Evolutionary conservation across 2,329 filamentous ascomycete genomes (phyloP), one percentile per base, ranked within the genome.

Genomic region (Pseudogymnoascus sp.): DNA sequence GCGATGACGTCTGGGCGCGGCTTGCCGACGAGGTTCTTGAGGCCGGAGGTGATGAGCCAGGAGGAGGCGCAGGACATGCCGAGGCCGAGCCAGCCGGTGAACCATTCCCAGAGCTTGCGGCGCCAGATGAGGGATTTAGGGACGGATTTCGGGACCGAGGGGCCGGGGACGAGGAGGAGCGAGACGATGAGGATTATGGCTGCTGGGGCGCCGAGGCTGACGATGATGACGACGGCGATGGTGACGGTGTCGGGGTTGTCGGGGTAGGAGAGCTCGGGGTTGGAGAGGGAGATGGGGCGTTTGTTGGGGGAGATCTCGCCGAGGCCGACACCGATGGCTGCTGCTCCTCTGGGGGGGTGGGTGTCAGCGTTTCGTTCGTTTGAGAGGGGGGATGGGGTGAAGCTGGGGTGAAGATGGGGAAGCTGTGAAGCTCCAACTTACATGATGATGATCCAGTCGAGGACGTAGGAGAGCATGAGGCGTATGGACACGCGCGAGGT

Each of bases 81-180:
- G 2, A 96, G 81, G 0, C 93, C 93, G 70, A 96, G 85, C 85
- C 88, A 91, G 64, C 90, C 92, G 1, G 86, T 86, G 73, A 97
- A 91, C 74, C 90, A 86, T 75, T 97, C 93, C 92, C 93, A 97
- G 1, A 96, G 74, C 77, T 95, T 96, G 68, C 90, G 83, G 72
- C 84, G 85, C 87, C 90, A 92, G 50, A 93, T 80, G 62, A 90
- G 76, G 3, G 81, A 75, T 67, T 81, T 82, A 1, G 89, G 85
- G 0, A 87, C 87, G 19, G 82, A 80, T 44, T 79, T 79, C 15
- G 84, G 82, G 0, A 88, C 86, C 1, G 86, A 87, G 5, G 84
- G 82, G 3, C 89, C 90, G 1, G 91, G 91, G 0, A 95, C 85
- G 68, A 93, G 80, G 65, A 86, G 67, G 33, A 96, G 75, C 42